Percentiles rank a stretch among this genome's conserved stretches.
These are phyloP conservation scores for Phaeodactylum tricornutum DNA, from an alignment of 108 stramenopile genomes.

Conservation along the genomic window DNA sequence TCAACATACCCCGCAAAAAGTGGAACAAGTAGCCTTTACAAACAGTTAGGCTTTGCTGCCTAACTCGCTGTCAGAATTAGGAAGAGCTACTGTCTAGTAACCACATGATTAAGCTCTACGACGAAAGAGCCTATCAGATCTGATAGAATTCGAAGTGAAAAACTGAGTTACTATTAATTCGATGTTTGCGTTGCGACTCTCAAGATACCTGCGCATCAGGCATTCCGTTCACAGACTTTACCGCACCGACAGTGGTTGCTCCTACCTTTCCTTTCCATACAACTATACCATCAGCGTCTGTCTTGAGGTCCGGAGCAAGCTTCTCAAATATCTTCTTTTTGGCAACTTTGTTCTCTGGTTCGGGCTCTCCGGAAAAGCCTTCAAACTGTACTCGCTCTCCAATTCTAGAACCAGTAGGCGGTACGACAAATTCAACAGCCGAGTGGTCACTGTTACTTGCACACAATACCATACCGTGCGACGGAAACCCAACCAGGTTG, in stretches of 20 bases:
- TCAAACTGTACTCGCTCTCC: conserved; percentile 78
- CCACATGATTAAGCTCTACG: too few relatives aligned
- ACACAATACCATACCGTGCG: conserved; percentile 91
- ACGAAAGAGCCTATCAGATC: too few relatives aligned
- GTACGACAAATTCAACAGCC: conserved; percentile 68
- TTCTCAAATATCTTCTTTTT: conserved; percentile 88
- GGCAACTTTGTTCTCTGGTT: conserved; percentile 78
- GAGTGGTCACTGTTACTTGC: conserved; percentile 75
- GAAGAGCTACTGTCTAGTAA: too few relatives aligned
- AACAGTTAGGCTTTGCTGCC: too few relatives aligned
- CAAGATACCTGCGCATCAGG: conserved; percentile 70
- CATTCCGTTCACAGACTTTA: conserved; percentile 76
- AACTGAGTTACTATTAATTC: too few relatives aligned
- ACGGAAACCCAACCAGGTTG: conserved; percentile 80
- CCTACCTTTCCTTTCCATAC: conserved; percentile 63
- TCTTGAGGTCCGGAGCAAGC: conserved; percentile 71
- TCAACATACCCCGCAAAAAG: too few relatives aligned
- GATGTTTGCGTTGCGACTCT: conserved; percentile 8
- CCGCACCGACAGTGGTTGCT: conserved; percentile 46
- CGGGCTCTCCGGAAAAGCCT: conserved; percentile 59
- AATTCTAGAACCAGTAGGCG: conserved; percentile 58
- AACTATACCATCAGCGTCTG: conserved; percentile 60
- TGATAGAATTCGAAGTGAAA: too few relatives aligned
- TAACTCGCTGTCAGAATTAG: too few relatives aligned
- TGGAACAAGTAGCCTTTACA: too few relatives aligned